Evolutionary conservation across 169 alveolate genomes (phyloP), one percentile per base, ranked within the genome.

Genomic region (Eimeria sp.): DNA sequence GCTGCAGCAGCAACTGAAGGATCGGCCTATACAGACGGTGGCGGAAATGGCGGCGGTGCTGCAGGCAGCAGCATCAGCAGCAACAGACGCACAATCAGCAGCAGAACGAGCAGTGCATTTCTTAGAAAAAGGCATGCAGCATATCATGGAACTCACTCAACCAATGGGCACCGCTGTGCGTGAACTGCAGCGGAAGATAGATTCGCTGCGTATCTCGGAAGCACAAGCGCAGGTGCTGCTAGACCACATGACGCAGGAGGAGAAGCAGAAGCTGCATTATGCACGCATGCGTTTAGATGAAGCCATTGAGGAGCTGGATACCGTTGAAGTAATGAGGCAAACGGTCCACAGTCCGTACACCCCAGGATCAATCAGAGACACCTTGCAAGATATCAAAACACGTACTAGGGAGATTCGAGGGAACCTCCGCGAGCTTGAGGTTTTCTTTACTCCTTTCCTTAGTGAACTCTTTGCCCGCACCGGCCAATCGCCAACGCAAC

Each of bases 201-300:
- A 40, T 5, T 10, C 4, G 11, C 30, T 75, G 40, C 86, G 58
- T 16, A 43, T 25, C 13, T 47, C 10, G 1, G 86, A 40, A 18
- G 58, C 63, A 43, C 63, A 27, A 75, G 86, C 86, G 18, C 43
- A 67, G 22, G 20, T 6, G 22, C 0, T 9, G 47, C 10, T 16
- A 40, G 40, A 43, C 22, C 61, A 75, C 13, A 18, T 43, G 86
- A 40, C n/a, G 20, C 86, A 40, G 40, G 43, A 75, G 13, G 63
- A 75, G 61, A 34, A 18, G 86, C 86, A 75, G 86, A 34, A 75
- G 86, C 86, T 75, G 63, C 40, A n/a, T 63, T 45, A 43, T 1
- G 86, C 86, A 22, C 27, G 40, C 40, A 7, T 2, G 25, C 5
- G 22, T 0, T 27, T 75, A 4, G 86, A 75, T 5, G 16, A 34